These are phyloP conservation scores for Asclepias syriaca DNA, from an alignment of 257 asterid genomes.

Conservation along the genomic window DNA sequence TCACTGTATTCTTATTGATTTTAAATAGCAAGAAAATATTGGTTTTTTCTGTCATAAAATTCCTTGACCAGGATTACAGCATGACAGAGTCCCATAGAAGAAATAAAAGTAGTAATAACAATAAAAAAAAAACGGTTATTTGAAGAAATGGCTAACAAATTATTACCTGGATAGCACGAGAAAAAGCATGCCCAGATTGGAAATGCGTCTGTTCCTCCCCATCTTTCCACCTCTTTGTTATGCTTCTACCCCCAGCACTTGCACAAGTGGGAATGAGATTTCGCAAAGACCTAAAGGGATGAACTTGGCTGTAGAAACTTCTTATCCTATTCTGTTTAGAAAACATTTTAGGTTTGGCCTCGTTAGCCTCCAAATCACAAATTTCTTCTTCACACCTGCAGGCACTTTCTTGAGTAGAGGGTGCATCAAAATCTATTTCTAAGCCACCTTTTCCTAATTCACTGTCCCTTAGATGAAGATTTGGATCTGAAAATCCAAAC, in stretches of 20 bases:
- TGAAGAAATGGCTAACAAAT: background rate
- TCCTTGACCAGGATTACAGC: background rate
- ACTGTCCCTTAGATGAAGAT: slow-evolving; percentile 18
- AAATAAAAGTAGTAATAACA: background rate
- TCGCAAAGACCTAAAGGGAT: slow-evolving; percentile 22
- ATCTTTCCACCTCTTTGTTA: slow-evolving; percentile 40
- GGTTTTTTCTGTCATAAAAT: background rate
- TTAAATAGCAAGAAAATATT: background rate
- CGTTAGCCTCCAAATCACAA: slow-evolving; percentile 39
- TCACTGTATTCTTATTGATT: background rate
- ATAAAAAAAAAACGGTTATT: background rate
- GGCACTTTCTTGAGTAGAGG: background rate
- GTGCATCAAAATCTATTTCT: background rate
- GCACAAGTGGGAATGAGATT: slow-evolving; percentile 19
- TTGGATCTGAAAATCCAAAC: slow-evolving; percentile 5
- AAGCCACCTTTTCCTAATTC: background rate
- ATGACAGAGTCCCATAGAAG: background rate
- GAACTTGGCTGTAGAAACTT: slow-evolving; percentile 17
- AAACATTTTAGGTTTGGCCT: slow-evolving; percentile 13
- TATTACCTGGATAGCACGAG: background rate
- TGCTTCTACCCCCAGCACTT: slow-evolving; percentile 26
- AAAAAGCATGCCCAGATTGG: slow-evolving; percentile 3
- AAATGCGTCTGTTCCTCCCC: slow-evolving; percentile 35
- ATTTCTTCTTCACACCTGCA: slow-evolving; percentile 19
- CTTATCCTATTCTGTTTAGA: slow-evolving; percentile 23